Evolutionary conservation across 306 rosid genomes (phyloP), one percentile per base, ranked within the genome.

Genomic region (Medicago lupulina): DNA sequence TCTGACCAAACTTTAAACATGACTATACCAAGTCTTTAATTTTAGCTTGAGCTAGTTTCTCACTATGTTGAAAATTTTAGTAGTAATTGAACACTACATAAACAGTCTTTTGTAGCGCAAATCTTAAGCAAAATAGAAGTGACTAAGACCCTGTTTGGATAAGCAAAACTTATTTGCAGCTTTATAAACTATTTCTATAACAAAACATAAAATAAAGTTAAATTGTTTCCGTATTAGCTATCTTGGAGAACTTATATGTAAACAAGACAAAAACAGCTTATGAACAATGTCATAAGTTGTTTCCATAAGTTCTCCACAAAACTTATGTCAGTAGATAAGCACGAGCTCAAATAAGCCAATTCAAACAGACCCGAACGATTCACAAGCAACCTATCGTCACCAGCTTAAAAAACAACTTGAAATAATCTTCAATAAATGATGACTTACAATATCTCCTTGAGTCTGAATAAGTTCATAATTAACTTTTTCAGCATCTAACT

Each of bases 401-500:
- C 46, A 44, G n/a, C 34, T 80, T 5, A 12, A 41, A 7, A 47
- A 47, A 57, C 60, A 79, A 38, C 31, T 28, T 28, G 31, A 28
- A 3, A 34, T 34, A 34, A 34, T 39, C 8, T 60, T 65, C 39
- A 19, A 59, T 40, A 68, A 73, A 76, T 38, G 54, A 55, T 43
- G 58, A 83, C 97, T 81, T 82, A 96, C 98, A 50, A 90, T 89
- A 86, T 89, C 91, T 65, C 25, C 68, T 79, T 87, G 93, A 77
- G 96, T 73, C 71, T 89, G 97, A 86, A 89, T 83, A 69, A 88
- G 89, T 76, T 92, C 89, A 67, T 76, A 81, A 85, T 96, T 83
- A 67, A 84, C 80, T 90, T 92, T 96, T 77, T 96, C 96, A 9
- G 99, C 92, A 14, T 86, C 87, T 74, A 89, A 2, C 86, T 92